Conservation (phyloP, 257 asterid species). For the Solanum chilense region DNA sequence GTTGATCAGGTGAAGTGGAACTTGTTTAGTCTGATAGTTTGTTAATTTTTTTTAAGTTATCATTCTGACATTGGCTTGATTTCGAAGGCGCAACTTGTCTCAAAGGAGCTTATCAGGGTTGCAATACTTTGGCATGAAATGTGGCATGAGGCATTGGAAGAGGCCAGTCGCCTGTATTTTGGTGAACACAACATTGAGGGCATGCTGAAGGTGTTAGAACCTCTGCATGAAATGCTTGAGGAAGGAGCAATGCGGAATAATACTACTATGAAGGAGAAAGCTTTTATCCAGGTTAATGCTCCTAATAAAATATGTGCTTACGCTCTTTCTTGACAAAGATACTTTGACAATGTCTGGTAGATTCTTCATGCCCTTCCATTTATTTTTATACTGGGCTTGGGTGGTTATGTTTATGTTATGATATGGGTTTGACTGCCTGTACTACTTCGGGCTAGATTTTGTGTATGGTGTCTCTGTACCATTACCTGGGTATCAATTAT, state of each 20-base stretch:
- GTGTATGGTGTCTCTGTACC: neutral
- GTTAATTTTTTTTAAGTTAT: neutral
- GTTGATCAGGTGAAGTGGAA: constrained; percentile 72
- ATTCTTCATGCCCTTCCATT: neutral
- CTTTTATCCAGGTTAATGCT: constrained; percentile 80
- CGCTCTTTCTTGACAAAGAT: neutral
- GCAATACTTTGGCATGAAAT: constrained; percentile 99
- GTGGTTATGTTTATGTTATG: neutral
- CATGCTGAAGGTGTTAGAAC: constrained; percentile 88
- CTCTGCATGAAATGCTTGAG: constrained; percentile 92
- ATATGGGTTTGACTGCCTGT: neutral
- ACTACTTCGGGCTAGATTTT: neutral
- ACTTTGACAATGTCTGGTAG: neutral
- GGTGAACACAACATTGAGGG: constrained; percentile 98
- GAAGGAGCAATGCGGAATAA: constrained; percentile 77
- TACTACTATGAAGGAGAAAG: constrained; percentile 77
- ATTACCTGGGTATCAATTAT: neutral
- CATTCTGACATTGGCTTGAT: constrained; percentile 3
- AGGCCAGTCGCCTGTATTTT: constrained; percentile 96
- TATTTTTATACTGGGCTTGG: neutral
- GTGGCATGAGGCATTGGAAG: constrained; percentile 99
- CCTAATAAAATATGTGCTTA: neutral
- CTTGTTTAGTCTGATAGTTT: constrained; percentile 9
- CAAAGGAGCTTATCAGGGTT: constrained; percentile 92
- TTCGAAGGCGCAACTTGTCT: constrained; percentile 92